Percentiles rank a stretch among this genome's conserved stretches.
phyloP scores from a whole-genome alignment of 108 stramenopile genomes.

The Cylindrotheca fusiformis region DNA sequence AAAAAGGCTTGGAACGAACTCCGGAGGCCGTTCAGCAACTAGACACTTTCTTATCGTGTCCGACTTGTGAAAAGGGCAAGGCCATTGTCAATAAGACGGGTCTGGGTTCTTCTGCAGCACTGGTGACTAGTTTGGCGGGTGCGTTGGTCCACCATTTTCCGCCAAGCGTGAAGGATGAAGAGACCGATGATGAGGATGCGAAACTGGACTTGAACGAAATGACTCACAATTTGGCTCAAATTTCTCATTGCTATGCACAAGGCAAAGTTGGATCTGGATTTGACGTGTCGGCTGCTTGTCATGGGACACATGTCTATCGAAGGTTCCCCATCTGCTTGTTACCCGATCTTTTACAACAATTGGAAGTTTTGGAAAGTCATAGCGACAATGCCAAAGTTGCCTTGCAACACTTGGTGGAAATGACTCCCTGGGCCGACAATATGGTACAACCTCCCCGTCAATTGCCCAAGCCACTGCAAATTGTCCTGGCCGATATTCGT shows the following conservation, averaged over 20 bases:
- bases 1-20: conserved; percentile 46
- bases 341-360: conserved; percentile 49
- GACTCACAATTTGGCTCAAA: conserved; percentile 89
- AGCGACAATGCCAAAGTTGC: conserved; percentile 7
- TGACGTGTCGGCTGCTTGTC: conserved; percentile 89
- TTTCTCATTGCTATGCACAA: conserved; percentile 92
- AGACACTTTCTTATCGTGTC: conserved; percentile 79
- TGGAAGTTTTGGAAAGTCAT: conserved; percentile 28
- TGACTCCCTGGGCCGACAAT: conserved; percentile 55
- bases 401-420: conserved; percentile 24
- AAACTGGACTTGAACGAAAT: conserved; percentile 15
- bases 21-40: conserved; percentile 57
- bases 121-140: conserved; percentile 87
- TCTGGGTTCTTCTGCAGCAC: conserved; percentile 89
- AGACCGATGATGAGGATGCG: conserved; percentile 2
- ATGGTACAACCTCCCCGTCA: conserved; percentile 50
- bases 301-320: conserved; percentile 87
- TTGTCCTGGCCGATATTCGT: conserved; percentile 91
- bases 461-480: conserved; percentile 64
- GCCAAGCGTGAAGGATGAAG: background rate
- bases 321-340: conserved; percentile 72
- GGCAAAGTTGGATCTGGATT: conserved; percentile 98
- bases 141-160: conserved; percentile 46
- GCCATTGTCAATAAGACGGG: conserved; percentile 89
- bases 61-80: conserved; percentile 46